Percentiles rank a stretch among this genome's conserved stretches.
Conservation (phyloP, 768 basidiomycete genomes). For the Dentipellis sp. region DNA sequence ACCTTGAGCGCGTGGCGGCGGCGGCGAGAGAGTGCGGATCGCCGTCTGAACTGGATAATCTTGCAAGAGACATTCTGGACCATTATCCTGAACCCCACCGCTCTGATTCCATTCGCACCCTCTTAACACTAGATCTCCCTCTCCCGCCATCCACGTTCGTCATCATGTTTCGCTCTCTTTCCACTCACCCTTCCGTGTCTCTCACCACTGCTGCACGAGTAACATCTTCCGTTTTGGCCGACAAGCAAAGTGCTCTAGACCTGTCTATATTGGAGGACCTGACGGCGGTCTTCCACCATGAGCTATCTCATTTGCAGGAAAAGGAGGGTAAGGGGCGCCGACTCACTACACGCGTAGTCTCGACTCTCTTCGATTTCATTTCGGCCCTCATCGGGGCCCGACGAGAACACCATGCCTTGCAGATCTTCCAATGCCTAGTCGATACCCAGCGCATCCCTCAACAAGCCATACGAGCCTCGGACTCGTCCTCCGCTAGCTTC, state of each 20-base stretch:
- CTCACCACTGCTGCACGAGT: not conserved
- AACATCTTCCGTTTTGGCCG: not conserved
- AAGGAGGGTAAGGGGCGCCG: not conserved
- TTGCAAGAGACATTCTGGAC: conserved; percentile 32
- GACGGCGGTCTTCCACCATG: not conserved
- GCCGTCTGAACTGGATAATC: conserved; percentile 26
- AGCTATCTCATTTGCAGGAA: not conserved
- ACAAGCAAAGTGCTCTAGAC: not conserved
- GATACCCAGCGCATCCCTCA: conserved; percentile 35
- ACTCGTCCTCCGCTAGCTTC: conserved; percentile 31
- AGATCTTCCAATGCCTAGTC: conserved; percentile 41
- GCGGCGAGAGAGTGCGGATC: conserved; percentile 23
- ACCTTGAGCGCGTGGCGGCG: conserved; percentile 22
- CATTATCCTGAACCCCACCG: conserved; percentile 6
- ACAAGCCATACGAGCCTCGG: conserved; percentile 32
- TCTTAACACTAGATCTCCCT: not conserved
- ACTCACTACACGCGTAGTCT: conserved; percentile 18
- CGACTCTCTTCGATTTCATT: conserved; percentile 33
- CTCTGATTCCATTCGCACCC: not conserved
- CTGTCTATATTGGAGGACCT: not conserved
- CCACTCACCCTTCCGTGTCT: not conserved
- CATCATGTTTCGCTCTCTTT: not conserved
- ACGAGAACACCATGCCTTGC: conserved; percentile 28
- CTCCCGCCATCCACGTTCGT: not conserved
- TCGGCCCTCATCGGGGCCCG: conserved; percentile 30